Conservation (phyloP, 2,329 filamentous ascomycete genomes). For the Nothomitra cinnamomea region DNA sequence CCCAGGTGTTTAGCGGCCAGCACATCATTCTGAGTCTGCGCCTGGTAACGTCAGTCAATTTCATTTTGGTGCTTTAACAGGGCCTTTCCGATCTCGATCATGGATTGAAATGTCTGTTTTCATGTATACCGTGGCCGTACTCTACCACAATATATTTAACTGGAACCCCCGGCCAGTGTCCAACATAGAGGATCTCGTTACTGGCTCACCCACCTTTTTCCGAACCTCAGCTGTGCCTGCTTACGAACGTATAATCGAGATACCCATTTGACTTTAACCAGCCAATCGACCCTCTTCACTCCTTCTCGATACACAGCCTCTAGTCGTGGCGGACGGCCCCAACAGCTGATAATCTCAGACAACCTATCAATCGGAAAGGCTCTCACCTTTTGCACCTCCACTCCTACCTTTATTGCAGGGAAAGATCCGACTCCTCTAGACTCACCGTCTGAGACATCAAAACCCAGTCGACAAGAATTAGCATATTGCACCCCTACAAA, state of each 20-base stretch:
- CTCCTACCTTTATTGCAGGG: no score
- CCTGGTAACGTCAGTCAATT: neutral
- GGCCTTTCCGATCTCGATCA: neutral
- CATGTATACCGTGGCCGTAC: neutral
- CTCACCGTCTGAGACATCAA: no score
- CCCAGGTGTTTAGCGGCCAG: neutral
- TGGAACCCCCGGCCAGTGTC: neutral
- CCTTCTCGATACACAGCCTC: neutral
- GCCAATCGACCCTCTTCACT: neutral
- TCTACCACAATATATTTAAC: conserved; percentile 2
- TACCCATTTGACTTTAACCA: neutral
- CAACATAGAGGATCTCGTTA: conserved; percentile 2
- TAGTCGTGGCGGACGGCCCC: neutral
- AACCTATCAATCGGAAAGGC: neutral
- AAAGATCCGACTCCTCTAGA: no score
- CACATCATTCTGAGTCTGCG: conserved; percentile 1
- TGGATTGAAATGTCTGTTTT: neutral
- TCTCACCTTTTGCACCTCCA: neutral
- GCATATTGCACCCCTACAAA: no score
- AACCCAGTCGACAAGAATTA: no score
- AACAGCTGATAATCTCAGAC: neutral
- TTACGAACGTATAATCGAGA: conserved; percentile 2
- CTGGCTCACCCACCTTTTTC: neutral
- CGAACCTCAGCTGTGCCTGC: conserved; percentile 1
- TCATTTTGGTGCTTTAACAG: conserved; percentile 1